These are phyloP conservation scores for Cenchrus americanus DNA, from an alignment of 176 grass and related monocot genomes.

Conservation along the genomic window DNA sequence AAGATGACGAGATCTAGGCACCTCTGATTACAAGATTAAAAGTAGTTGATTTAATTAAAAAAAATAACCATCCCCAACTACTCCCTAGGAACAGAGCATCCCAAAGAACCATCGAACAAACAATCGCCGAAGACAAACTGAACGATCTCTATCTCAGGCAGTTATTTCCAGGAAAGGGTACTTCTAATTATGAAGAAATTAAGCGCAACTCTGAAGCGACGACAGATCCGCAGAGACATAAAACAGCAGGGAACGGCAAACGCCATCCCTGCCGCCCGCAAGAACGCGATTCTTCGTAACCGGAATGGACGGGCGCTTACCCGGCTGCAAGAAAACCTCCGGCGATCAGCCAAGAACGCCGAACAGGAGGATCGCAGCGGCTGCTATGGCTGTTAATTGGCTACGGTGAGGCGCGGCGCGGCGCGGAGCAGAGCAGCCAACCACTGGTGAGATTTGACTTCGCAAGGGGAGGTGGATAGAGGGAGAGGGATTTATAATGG, in stretches of 20 bases:
- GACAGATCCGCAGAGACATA: conserved; percentile 4
- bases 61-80: neutral
- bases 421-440: conserved; percentile 15
- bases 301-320: neutral
- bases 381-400: neutral
- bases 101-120: neutral
- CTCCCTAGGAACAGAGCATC: conserved; percentile 1
- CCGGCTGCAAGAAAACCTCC: neutral
- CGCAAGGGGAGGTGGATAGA: neutral
- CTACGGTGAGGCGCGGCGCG: neutral
- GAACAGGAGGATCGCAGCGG: neutral
- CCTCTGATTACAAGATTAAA: neutral
- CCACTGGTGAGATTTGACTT: conserved; percentile 35
- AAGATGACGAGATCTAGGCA: neutral
- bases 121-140: neutral
- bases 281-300: neutral
- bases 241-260: neutral
- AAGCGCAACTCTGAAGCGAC: neutral
- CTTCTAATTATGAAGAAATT: neutral
- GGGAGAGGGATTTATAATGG: neutral
- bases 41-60: neutral
- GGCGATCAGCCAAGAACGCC: conserved; percentile 23
- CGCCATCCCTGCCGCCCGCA: neutral
- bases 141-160: neutral
- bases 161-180: neutral